Percentiles rank a stretch among this genome's conserved stretches.
Evolutionary conservation across 345 rosid species (phyloP).

Genomic region (Gossypium bickii): DNA sequence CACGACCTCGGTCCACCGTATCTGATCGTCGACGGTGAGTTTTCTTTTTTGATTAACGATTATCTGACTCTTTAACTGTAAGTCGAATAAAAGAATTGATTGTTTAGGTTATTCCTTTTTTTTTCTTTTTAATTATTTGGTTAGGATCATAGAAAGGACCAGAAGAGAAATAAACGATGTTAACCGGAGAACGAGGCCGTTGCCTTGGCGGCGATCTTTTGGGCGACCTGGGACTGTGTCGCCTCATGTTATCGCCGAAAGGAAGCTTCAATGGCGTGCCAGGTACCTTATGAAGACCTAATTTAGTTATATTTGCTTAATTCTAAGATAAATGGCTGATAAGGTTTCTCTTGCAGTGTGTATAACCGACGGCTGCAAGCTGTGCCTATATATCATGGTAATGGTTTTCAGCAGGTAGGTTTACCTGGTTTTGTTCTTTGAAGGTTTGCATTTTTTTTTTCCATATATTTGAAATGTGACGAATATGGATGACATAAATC

Average conservation of each 20-base stretch:
- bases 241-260: conserved; percentile 34
- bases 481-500: background rate
- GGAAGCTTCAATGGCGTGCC: conserved; percentile 71
- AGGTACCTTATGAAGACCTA: conserved; percentile 35
- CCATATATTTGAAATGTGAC: background rate
- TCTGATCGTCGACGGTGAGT: conserved; percentile 36
- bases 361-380: conserved; percentile 45
- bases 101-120: background rate
- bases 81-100: too few species aligned
- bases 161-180: conserved; percentile 24
- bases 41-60: background rate
- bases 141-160: conserved; percentile 35
- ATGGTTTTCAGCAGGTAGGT: conserved; percentile 33
- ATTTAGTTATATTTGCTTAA: background rate
- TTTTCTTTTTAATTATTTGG: background rate
- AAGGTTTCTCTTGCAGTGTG: conserved; percentile 31
- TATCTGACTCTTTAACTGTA: background rate
- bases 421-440: background rate
- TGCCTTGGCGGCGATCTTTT: conserved; percentile 64
- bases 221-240: conserved; percentile 53
- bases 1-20: background rate
- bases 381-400: conserved; percentile 37
- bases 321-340: background rate
- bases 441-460: background rate
- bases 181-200: conserved; percentile 33